Percentiles rank a stretch among this genome's conserved stretches.
Evolutionary conservation across 352 stramenopile genomes (phyloP).

Genomic region (Pythium grandisporangium): DNA sequence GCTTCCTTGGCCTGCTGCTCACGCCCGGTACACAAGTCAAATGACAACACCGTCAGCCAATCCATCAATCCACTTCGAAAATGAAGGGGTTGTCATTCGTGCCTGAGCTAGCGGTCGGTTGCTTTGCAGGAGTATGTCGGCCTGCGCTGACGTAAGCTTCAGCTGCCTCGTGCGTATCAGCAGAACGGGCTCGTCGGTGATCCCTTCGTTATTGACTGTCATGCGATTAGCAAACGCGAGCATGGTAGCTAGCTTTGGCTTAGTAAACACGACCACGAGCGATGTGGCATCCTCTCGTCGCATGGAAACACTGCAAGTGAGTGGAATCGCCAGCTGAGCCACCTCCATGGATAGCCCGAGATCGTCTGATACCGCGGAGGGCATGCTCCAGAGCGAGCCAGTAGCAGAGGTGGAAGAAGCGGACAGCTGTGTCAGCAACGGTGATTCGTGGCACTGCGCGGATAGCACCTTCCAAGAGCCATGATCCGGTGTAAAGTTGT

Average conservation of each 20-base stretch:
- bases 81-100: not conserved
- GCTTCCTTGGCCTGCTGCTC: conserved; percentile 30
- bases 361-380: conserved; percentile 27
- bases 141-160: conserved; percentile 26
- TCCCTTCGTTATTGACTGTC: not conserved
- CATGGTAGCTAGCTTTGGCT: conserved; percentile 35
- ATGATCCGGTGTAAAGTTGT: conserved; percentile 58
- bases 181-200: conserved; percentile 2
- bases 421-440: conserved; percentile 15
- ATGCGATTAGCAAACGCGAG: conserved; percentile 33
- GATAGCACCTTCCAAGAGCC: conserved; percentile 32
- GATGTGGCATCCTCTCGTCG: conserved; percentile 14
- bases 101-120: not conserved
- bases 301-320: conserved; percentile 26
- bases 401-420: no score
- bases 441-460: conserved; percentile 18
- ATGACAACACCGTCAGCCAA: not conserved
- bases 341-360: conserved; percentile 26
- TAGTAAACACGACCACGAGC: conserved; percentile 35
- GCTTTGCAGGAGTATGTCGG: conserved; percentile 21
- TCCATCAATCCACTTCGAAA: not conserved
- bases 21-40: no score
- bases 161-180: conserved; percentile 47
- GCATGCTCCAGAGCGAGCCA: conserved; percentile 45
- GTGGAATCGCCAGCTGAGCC: conserved; percentile 37